These are phyloP conservation scores for Rhodotorula babjevae DNA, from an alignment of 768 basidiomycete species.

Conservation along the genomic window DNA sequence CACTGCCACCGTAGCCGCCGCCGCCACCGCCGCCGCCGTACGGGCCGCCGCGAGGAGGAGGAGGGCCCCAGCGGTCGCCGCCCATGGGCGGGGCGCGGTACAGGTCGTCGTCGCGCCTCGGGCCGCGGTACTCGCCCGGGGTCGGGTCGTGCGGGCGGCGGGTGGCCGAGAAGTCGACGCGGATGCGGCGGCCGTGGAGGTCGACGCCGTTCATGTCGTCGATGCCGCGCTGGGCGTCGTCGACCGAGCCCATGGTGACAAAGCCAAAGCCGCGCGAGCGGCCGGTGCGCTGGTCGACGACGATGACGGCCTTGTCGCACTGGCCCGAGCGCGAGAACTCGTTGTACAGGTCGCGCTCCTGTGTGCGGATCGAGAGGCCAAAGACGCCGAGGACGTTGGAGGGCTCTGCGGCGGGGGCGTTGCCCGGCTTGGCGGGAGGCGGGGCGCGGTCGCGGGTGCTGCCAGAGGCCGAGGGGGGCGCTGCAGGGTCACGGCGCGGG, in stretches of 20 bases:
- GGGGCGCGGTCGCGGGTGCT: slow-evolving; percentile 42
- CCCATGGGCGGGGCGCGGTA: slow-evolving; percentile 49
- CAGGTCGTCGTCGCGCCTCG: slow-evolving; percentile 50
- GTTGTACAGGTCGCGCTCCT: slow-evolving; percentile 88
- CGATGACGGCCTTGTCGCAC: slow-evolving; percentile 85
- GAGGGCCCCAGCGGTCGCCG: slow-evolving; percentile 13
- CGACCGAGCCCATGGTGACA: slow-evolving; percentile 83
- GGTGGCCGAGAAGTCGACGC: slow-evolving; percentile 95
- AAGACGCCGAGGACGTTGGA: slow-evolving; percentile 93
- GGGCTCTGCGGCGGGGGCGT: slow-evolving; percentile 47
- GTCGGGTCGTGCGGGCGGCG: slow-evolving; percentile 90
- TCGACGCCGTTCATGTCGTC: slow-evolving; percentile 87
- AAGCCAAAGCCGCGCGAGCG: slow-evolving; percentile 97
- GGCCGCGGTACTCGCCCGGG: slow-evolving; percentile 95
- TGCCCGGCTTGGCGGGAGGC: slow-evolving; percentile 45
- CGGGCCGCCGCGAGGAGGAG: slow-evolving; percentile 11
- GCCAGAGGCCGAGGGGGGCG: slow-evolving; percentile 51
- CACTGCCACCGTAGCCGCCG: no score
- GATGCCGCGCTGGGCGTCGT: slow-evolving; percentile 82
- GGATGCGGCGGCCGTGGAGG: slow-evolving; percentile 88
- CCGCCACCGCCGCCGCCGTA: slow-evolving; percentile 3
- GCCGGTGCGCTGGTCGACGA: slow-evolving; percentile 81
- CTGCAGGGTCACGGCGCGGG: neutral
- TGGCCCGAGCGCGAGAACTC: slow-evolving; percentile 83
- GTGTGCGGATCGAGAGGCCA: slow-evolving; percentile 90